Percentiles rank a stretch among this genome's conserved stretches.
Conservation (phyloP, 805 yeast genomes). For the Suhomyces pyralidae region DNA sequence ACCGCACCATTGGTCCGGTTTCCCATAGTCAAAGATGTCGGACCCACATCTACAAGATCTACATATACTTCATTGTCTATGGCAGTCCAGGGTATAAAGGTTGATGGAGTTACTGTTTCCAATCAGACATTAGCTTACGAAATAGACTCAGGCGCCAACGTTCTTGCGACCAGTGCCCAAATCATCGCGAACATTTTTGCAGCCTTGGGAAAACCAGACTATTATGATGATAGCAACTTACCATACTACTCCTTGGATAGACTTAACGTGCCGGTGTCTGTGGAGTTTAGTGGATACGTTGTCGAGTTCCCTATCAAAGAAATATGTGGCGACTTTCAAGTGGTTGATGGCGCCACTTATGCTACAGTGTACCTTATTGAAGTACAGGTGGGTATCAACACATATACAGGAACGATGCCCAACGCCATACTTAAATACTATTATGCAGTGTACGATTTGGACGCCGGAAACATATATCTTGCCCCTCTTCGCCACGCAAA, state of each 20-base stretch:
- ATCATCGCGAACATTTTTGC: conserved; percentile 13
- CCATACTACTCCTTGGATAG: conserved; percentile 6
- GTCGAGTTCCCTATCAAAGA: conserved; percentile 13
- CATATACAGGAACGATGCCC: conserved; percentile 15
- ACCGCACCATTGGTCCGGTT: conserved; percentile 18
- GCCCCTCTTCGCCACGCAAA: conserved; percentile 7
- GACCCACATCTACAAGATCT: conserved; percentile 5
- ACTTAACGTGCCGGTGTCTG: conserved; percentile 4
- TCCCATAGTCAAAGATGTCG: conserved; percentile 12
- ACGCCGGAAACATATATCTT: conserved; percentile 10
- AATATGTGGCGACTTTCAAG: conserved; percentile 9
- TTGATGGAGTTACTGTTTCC: conserved; percentile 9
- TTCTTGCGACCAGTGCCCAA: conserved; percentile 12
- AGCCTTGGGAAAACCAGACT: conserved; percentile 7
- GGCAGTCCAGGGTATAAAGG: conserved; percentile 11
- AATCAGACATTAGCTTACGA: conserved; percentile 13
- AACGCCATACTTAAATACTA: conserved; percentile 15
- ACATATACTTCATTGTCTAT: conserved; percentile 10
- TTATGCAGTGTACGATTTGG: conserved; percentile 18
- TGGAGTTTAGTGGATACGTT: conserved; percentile 11
- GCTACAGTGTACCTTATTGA: conserved; percentile 8
- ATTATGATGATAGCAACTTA: conserved; percentile 2
- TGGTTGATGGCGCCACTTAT: conserved; percentile 10
- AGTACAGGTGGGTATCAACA: conserved; percentile 10
- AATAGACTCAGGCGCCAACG: conserved; percentile 17